phyloP scores from a whole-genome alignment of 2,329 filamentous ascomycete species.

The Aspergillus sp. region DNA sequence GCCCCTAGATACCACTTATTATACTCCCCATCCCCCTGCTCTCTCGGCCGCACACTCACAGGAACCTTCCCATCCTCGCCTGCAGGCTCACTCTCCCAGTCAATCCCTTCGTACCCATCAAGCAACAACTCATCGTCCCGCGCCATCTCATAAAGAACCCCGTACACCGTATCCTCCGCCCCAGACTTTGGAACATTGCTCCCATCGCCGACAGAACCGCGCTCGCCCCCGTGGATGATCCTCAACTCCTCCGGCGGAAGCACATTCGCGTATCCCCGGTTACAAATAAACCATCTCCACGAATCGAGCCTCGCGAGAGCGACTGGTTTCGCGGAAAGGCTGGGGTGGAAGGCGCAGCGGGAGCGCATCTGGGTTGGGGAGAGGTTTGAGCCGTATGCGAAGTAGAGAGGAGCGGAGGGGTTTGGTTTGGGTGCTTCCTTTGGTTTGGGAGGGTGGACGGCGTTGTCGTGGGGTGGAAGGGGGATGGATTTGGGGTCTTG shows the following conservation, averaged over 20 bases:
- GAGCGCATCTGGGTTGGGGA: constrained; percentile 35
- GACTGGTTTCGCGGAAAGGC: constrained; percentile 28
- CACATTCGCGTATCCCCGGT: constrained; percentile 38
- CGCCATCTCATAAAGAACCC: constrained; percentile 37
- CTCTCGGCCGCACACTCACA: constrained; percentile 18
- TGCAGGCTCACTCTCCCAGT: constrained; percentile 12
- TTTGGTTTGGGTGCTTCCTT: constrained; percentile 12
- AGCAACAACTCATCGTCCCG: constrained; percentile 28
- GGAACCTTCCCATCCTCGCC: constrained; percentile 5
- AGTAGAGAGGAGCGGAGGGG: constrained; percentile 29
- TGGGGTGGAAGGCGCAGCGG: constrained; percentile 28
- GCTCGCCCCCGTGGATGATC: constrained; percentile 12
- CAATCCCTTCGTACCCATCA: constrained; percentile 35
- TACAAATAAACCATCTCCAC: constrained; percentile 38
- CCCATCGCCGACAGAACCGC: constrained; percentile 3
- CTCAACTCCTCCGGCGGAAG: constrained; percentile 22
- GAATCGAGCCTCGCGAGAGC: constrained; percentile 33
- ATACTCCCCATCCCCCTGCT: constrained; percentile 29
- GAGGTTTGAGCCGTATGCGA: constrained; percentile 40
- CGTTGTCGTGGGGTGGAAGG: not conserved
- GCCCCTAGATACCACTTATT: constrained; percentile 34
- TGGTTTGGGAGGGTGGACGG: not conserved
- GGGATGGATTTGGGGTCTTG: not conserved
- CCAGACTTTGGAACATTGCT: constrained; percentile 15
- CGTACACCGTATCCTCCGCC: constrained; percentile 27